phyloP scores from a whole-genome alignment of 2,329 filamentous ascomycete genomes.

The Botrytis elliptica region DNA sequence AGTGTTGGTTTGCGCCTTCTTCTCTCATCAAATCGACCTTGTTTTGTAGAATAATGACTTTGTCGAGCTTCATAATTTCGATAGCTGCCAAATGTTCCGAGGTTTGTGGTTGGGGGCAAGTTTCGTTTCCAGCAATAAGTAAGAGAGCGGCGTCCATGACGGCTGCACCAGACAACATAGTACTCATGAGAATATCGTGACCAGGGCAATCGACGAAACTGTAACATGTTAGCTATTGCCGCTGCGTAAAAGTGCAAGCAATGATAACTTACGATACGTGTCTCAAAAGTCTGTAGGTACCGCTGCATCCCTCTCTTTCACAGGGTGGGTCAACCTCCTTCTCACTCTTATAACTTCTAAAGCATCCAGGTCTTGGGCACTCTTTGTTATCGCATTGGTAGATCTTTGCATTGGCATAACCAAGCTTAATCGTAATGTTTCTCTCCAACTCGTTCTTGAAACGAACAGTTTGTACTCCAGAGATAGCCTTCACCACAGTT shows the following conservation, averaged over 20 bases:
- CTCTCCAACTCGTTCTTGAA: conserved; percentile 99
- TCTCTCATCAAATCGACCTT: conserved; percentile 99
- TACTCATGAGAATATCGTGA: conserved; percentile 99
- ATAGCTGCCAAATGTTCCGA: conserved; percentile 98
- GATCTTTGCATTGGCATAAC: conserved; percentile 98
- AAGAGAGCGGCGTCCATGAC: conserved; percentile 99
- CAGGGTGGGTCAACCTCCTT: conserved; percentile 97
- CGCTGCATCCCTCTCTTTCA: conserved; percentile 86
- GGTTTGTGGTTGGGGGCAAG: conserved; percentile 96
- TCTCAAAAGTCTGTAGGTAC: conserved; percentile 83
- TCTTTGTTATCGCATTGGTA: conserved; percentile 95
- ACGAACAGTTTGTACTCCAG: conserved; percentile 95
- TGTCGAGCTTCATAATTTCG: conserved; percentile 99
- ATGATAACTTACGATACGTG: conserved; percentile 76
- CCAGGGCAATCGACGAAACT: conserved; percentile 98
- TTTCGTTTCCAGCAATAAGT: conserved; percentile 96
- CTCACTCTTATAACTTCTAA: conserved; percentile 95
- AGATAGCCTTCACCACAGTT: conserved; percentile 98
- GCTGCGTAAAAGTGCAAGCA: conserved; percentile 1
- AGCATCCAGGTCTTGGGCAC: conserved; percentile 93
- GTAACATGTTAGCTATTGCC: conserved; percentile 34
- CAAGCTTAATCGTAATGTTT: conserved; percentile 99
- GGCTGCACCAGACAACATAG: conserved; percentile 98
- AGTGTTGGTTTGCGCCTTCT: conserved; percentile 89
- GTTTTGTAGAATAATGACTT: conserved; percentile 99